A percentile compares a stretch with the other conserved stretches of the same genome.
phyloP scores from a whole-genome alignment of 805 yeast genomes.

The Cyberlindnera xishuangbannaensis region DNA sequence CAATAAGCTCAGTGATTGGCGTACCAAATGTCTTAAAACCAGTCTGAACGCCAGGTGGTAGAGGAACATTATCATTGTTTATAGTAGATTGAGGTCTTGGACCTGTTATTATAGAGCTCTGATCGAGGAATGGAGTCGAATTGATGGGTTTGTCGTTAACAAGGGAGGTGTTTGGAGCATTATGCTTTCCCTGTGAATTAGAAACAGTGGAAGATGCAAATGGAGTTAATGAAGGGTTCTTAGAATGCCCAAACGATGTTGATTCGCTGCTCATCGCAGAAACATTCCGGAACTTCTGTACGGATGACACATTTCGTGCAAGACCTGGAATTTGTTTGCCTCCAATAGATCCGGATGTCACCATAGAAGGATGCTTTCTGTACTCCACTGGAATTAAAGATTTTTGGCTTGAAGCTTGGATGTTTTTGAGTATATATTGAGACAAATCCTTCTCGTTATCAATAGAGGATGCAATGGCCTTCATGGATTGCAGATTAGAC shows the following conservation, averaged over 20 bases:
- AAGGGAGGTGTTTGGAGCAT: background rate
- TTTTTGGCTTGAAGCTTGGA: constrained; percentile 28
- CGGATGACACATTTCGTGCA: too few relatives aligned
- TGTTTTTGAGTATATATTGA: constrained; percentile 50
- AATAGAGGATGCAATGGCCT: constrained; percentile 64
- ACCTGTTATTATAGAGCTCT: constrained; percentile 18
- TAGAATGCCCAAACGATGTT: constrained; percentile 28
- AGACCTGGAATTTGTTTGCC: too few relatives aligned
- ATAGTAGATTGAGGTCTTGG: constrained; percentile 28
- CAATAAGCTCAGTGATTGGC: constrained; percentile 70
- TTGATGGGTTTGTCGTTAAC: constrained; percentile 1
- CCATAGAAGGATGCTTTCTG: constrained; percentile 62
- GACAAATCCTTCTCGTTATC: constrained; percentile 83
- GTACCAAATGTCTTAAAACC: constrained; percentile 67
- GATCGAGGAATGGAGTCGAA: constrained; percentile 11
- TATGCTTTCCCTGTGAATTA: background rate
- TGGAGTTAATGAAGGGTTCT: constrained; percentile 5
- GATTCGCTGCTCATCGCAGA: constrained; percentile 15
- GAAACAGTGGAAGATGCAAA: constrained; percentile 2
- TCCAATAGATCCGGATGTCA: constrained; percentile 19
- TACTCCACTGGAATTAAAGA: constrained; percentile 63
- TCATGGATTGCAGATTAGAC: constrained; percentile 59
- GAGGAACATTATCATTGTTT: constrained; percentile 23
- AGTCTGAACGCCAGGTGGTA: constrained; percentile 24
- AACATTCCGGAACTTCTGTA: constrained; percentile 8